Conservation (phyloP, 768 basidiomycete genomes). For the Tubosaeta brunneosetosa region DNA sequence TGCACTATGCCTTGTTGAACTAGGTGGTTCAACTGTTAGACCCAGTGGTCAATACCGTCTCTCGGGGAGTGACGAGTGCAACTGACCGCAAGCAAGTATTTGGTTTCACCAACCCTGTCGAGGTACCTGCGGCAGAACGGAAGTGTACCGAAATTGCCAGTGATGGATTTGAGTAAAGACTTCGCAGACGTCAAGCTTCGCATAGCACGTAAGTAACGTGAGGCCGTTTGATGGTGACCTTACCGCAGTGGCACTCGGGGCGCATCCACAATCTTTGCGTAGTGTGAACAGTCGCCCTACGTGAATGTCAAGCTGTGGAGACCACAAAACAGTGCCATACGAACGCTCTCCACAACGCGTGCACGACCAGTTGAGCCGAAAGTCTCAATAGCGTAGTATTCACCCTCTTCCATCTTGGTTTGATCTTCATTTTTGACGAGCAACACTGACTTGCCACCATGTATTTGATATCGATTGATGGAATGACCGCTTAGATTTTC, state of each 20-base stretch:
- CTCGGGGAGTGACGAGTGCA: not conserved
- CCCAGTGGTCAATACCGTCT: not conserved
- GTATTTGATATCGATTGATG: slow-evolving; percentile 86
- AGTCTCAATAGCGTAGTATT: slow-evolving; percentile 98
- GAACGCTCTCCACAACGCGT: slow-evolving; percentile 74
- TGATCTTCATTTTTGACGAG: slow-evolving; percentile 87
- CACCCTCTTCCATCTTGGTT: slow-evolving; percentile 98
- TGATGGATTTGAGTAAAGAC: slow-evolving; percentile 79
- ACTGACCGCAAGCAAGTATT: slow-evolving; percentile 84
- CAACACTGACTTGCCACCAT: slow-evolving; percentile 89
- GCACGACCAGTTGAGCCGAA: slow-evolving; percentile 97
- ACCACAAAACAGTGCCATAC: slow-evolving; percentile 13
- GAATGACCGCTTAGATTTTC: slow-evolving; percentile 93
- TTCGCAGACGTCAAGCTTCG: slow-evolving; percentile 81
- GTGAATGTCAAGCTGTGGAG: not conserved
- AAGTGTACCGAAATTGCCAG: slow-evolving; percentile 89
- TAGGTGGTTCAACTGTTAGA: slow-evolving; percentile 73
- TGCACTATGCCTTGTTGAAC: slow-evolving; percentile 85
- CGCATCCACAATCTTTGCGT: slow-evolving; percentile 68
- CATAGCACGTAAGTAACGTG: not conserved
- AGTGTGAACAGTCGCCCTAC: slow-evolving; percentile 92
- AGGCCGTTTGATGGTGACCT: slow-evolving; percentile 17
- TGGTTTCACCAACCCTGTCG: slow-evolving; percentile 87
- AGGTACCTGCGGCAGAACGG: slow-evolving; percentile 96
- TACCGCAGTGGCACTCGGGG: slow-evolving; percentile 74